A percentile compares a stretch with the other conserved stretches of the same genome.
phyloP scores from a whole-genome alignment of 78 protist genomes.

The Dictyostelium brefeldianum region DNA sequence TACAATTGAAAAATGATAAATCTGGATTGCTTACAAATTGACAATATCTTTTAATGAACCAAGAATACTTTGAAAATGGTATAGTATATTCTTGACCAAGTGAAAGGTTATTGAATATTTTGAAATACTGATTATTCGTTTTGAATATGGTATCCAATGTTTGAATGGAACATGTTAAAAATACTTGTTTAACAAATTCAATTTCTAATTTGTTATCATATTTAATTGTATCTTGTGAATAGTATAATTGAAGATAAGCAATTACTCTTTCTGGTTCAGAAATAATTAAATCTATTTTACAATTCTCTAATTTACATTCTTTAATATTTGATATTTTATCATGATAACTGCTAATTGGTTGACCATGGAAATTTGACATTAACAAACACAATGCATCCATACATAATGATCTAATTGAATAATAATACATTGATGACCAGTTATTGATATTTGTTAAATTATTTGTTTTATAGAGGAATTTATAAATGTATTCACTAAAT shows the following conservation, averaged over 20 bases:
- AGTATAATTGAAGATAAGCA: neutral
- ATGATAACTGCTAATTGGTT: neutral
- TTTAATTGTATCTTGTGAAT: neutral
- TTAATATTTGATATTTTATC: neutral
- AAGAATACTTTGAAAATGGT: neutral
- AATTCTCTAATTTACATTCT: neutral
- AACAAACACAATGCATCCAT: conserved; percentile 4
- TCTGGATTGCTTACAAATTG: neutral
- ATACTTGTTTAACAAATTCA: neutral
- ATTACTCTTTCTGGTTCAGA: neutral
- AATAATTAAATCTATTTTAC: neutral
- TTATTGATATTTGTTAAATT: neutral
- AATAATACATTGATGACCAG: conserved; percentile 1
- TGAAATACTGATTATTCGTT: neutral
- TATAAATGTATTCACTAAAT: conserved; percentile 1
- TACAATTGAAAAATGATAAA: neutral
- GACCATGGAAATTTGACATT: neutral
- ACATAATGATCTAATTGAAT: neutral
- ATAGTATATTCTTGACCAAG: neutral
- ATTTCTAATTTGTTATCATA: neutral
- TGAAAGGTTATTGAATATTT: neutral
- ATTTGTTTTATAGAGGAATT: neutral
- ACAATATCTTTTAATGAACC: conserved; percentile 10
- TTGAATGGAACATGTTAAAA: neutral
- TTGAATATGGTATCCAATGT: neutral